A percentile compares a stretch with the other conserved stretches of the same genome.
phyloP scores from a whole-genome alignment of 2,329 filamentous ascomycete species.

The Talaromyces atroroseus region DNA sequence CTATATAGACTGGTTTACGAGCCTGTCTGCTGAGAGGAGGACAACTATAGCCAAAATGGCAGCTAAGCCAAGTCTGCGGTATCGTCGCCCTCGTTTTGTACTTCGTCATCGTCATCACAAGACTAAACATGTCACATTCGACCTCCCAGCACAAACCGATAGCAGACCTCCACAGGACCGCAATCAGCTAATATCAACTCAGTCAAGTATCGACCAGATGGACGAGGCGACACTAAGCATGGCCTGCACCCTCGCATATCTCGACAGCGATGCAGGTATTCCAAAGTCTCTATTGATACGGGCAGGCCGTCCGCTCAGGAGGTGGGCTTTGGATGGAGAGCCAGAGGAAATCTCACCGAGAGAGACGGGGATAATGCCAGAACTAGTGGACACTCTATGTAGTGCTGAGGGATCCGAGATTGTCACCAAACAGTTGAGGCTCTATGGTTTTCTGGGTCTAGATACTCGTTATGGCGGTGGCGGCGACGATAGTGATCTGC shows the following conservation, averaged over 20 bases:
- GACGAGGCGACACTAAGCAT: not conserved
- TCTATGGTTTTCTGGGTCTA: not conserved
- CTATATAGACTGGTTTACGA: not conserved
- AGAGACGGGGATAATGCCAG: constrained; percentile 1
- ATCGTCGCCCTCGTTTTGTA: not conserved
- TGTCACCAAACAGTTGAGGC: not conserved
- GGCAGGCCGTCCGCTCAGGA: constrained; percentile 1
- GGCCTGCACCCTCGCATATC: not conserved
- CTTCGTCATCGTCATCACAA: not conserved
- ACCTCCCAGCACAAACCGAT: not conserved
- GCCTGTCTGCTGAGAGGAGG: too few relatives aligned
- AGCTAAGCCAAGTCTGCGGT: not conserved
- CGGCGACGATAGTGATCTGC: not conserved
- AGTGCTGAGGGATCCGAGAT: not conserved
- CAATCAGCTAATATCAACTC: not conserved
- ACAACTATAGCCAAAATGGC: not conserved
- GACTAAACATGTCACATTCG: not conserved
- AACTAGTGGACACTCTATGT: not conserved
- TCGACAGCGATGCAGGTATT: constrained; percentile 4
- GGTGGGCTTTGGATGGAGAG: constrained; percentile 2
- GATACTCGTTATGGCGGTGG: not conserved
- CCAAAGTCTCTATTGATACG: constrained; percentile 3
- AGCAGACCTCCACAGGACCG: not conserved
- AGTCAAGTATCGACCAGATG: not conserved
- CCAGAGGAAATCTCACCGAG: not conserved